Evolutionary conservation across 495 filamentous ascomycete genomes (phyloP).

Genomic region (Podospora conica): DNA sequence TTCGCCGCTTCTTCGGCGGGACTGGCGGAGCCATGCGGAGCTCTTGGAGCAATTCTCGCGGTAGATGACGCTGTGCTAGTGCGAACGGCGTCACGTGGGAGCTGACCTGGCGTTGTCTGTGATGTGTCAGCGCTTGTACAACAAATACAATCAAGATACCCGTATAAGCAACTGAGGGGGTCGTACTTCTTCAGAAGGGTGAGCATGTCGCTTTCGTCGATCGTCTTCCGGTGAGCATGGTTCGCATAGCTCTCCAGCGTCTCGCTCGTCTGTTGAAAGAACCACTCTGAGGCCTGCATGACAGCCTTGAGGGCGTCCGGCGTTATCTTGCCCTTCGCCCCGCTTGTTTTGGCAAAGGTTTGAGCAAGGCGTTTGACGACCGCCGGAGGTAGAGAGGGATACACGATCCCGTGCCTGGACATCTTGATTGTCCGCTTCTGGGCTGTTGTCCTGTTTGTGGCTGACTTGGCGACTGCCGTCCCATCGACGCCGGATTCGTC

Average conservation of each 20-base stretch:
- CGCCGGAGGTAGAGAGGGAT: conserved; percentile 63
- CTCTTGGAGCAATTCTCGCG: conserved; percentile 75
- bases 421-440: conserved; percentile 52
- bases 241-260: conserved; percentile 73
- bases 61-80: conserved; percentile 73
- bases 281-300: conserved; percentile 76
- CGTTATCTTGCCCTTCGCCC: conserved; percentile 59
- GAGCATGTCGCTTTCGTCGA: conserved; percentile 78
- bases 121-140: conserved; percentile 27
- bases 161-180: conserved; percentile 20
- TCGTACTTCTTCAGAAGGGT: conserved; percentile 75
- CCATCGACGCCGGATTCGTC: not conserved
- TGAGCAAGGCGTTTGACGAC: conserved; percentile 72
- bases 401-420: conserved; percentile 68
- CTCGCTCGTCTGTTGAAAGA: conserved; percentile 77
- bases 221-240: conserved; percentile 76
- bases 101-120: conserved; percentile 73
- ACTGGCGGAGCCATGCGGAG: conserved; percentile 63
- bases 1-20: conserved; percentile 17
- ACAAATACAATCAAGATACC: conserved; percentile 24
- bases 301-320: conserved; percentile 68
- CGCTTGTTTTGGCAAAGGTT: conserved; percentile 57
- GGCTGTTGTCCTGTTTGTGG: conserved; percentile 20
- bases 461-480: conserved; percentile 7
- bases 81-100: conserved; percentile 70